phyloP scores from a whole-genome alignment of 352 stramenopile species.

The Phytophthora fragariae region DNA sequence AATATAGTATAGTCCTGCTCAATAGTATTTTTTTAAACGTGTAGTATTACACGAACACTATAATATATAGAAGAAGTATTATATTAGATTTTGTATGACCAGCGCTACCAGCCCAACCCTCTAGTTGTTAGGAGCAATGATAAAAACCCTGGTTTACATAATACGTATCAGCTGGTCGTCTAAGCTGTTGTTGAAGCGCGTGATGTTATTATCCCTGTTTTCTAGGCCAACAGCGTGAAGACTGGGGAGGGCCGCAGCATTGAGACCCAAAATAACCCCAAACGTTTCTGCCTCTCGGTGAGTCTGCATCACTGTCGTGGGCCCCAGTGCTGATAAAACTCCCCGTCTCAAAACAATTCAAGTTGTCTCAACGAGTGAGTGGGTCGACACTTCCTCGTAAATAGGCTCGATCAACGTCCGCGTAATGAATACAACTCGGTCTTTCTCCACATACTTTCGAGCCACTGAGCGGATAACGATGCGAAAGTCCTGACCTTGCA shows the following conservation, averaged over 20 bases:
- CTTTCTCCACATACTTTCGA: conserved; percentile 27
- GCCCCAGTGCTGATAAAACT: conserved; percentile 16
- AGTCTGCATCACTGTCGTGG: conserved; percentile 31
- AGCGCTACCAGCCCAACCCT: too few relatives aligned
- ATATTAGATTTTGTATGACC: too few relatives aligned
- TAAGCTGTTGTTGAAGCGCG: background rate
- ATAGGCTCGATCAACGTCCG: conserved; percentile 31
- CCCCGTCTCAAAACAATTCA: conserved; percentile 27
- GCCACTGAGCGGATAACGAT: conserved; percentile 18
- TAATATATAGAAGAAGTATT: too few relatives aligned
- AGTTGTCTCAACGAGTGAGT: conserved; percentile 22
- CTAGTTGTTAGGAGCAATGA: too few relatives aligned
- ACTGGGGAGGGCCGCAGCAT: background rate
- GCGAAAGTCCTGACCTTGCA: conserved; percentile 13
- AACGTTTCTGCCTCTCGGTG: conserved; percentile 33
- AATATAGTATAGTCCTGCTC: too few relatives aligned
- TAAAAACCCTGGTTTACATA: too few relatives aligned
- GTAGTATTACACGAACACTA: too few relatives aligned
- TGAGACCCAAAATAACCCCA: background rate
- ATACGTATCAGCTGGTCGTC: background rate
- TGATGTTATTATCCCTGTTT: conserved; percentile 14
- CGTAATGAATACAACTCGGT: conserved; percentile 23
- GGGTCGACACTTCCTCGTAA: conserved; percentile 3
- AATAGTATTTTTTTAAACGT: too few relatives aligned
- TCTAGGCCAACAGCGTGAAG: conserved; percentile 14